Evolutionary conservation across 768 basidiomycete species (phyloP).

Genomic region (Fomitopsis serialis): DNA sequence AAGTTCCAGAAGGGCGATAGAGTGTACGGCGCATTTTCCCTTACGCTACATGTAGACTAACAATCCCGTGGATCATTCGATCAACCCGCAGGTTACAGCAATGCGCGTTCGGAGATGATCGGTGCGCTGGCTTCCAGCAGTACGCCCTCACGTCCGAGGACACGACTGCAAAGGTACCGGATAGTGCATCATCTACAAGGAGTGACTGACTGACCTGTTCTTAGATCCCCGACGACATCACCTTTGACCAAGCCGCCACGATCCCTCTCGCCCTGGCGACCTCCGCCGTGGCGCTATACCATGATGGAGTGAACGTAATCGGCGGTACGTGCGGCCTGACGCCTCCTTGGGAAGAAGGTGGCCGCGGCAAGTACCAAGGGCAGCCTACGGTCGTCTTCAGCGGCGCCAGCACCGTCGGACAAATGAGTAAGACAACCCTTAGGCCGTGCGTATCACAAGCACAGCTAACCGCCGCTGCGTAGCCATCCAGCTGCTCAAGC

Average conservation of each 20-base stretch:
- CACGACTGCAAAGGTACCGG: constrained; percentile 5
- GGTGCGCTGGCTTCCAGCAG: constrained; percentile 10
- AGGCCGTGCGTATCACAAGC: neutral
- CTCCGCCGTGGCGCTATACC: constrained; percentile 7
- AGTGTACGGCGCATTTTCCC: constrained; percentile 14
- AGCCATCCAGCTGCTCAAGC: constrained; percentile 20
- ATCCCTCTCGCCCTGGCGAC: constrained; percentile 9
- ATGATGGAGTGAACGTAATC: neutral
- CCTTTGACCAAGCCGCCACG: constrained; percentile 11
- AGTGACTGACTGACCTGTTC: neutral
- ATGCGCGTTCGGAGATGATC: constrained; percentile 3
- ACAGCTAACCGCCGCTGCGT: neutral
- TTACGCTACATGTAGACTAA: neutral
- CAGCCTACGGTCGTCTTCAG: constrained; percentile 21
- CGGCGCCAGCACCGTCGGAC: constrained; percentile 23
- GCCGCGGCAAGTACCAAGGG: constrained; percentile 15
- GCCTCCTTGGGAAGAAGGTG: constrained; percentile 19
- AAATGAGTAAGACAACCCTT: constrained; percentile 14
- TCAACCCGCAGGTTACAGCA: neutral
- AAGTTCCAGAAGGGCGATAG: constrained; percentile 30
- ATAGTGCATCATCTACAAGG: neutral
- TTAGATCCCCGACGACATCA: constrained; percentile 9
- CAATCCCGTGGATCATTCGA: neutral
- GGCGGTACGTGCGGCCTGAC: constrained; percentile 2
- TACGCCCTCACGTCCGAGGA: constrained; percentile 9